Evolutionary conservation across 306 rosid genomes (phyloP), one percentile per base, ranked within the genome.

Genomic region (Sicyos baderoa): DNA sequence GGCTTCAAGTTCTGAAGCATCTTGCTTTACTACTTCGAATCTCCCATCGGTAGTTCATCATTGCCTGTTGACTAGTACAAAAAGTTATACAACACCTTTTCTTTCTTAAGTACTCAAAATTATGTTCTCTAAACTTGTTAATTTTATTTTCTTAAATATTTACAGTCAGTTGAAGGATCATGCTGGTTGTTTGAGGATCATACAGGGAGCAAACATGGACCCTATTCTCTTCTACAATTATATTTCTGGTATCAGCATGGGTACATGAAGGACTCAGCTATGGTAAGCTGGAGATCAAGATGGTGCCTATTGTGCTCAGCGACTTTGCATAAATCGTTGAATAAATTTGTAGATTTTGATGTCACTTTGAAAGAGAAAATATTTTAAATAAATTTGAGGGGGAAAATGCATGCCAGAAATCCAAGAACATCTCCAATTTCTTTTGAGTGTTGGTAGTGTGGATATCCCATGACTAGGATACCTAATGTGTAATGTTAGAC

Each of bases 161-260:
- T 73, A 74, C 86, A 90, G 96, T 75, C 80, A 50, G 71, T 72
- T 68, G 86, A 82, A 66, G 94, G 79, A 75, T 75, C 84, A 69
- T 85, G 94, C 72, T 90, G 97, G 99, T 83, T 86, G 74, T 86
- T 86, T 66, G 89, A 79, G 79, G 99, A 93, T 78, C 85, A 78
- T 27, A 80, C 77, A 68, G 95, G 95, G 50, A 82, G 54, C 74
- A 90, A 85, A 71, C 86, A 73, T 18, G 99, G 99, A 35, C 97
- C 99, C 0, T 86, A 88, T 84, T 85, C 97, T 45, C 85, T 93
- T 74, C 71, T 69, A 8, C 87, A 90, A 64, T 73, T 93, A 70
- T 72, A 77, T 85, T 85, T 95, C 54, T 88, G 90, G 97, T 83
- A 88, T 83, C 83, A 40, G 64, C 83, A 75, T 78, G 91, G 97